These are phyloP conservation scores for Nannochloropsis granulata DNA, from an alignment of 108 stramenopile genomes.

Conservation along the genomic window DNA sequence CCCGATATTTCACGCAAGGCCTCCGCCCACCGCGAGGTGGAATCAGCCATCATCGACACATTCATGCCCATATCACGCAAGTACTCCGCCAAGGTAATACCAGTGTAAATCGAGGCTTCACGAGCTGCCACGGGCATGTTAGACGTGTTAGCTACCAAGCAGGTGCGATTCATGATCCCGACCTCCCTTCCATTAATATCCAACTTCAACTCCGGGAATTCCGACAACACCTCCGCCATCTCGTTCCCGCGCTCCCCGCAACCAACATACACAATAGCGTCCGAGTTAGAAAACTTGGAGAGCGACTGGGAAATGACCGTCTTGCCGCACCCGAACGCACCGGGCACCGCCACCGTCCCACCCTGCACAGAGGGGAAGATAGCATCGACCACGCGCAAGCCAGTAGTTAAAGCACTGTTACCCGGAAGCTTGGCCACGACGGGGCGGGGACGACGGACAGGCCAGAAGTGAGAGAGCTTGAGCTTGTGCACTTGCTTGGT, in stretches of 20 bases:
- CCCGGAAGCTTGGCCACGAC: slow-evolving; percentile 94
- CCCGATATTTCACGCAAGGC: slow-evolving; percentile 99
- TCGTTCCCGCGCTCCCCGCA: slow-evolving; percentile 93
- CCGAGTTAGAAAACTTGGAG: slow-evolving; percentile 96
- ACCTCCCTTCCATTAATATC: slow-evolving; percentile 68
- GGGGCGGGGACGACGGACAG: slow-evolving; percentile 93
- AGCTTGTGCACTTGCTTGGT: slow-evolving; percentile 38
- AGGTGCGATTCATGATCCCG: slow-evolving; percentile 99
- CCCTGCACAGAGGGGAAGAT: slow-evolving; percentile 93
- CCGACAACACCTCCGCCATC: slow-evolving; percentile 99
- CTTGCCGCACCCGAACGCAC: slow-evolving; percentile 99
- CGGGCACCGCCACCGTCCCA: slow-evolving; percentile 97
- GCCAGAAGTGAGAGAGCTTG: slow-evolving; percentile 93
- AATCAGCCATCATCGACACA: slow-evolving; percentile 99
- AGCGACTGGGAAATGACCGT: slow-evolving; percentile 97
- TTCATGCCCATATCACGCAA: slow-evolving; percentile 99
- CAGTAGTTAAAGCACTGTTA: slow-evolving; percentile 90
- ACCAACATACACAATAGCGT: slow-evolving; percentile 84
- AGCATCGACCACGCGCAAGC: slow-evolving; percentile 95
- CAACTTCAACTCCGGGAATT: slow-evolving; percentile 99
- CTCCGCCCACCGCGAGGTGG: slow-evolving; percentile 99
- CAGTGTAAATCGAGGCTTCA: slow-evolving; percentile 99
- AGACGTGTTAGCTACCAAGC: slow-evolving; percentile 97
- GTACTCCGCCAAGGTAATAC: slow-evolving; percentile 69
- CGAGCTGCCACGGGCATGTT: slow-evolving; percentile 99